Conservation (phyloP, 345 rosid genomes). For the Populus tremula region DNA sequence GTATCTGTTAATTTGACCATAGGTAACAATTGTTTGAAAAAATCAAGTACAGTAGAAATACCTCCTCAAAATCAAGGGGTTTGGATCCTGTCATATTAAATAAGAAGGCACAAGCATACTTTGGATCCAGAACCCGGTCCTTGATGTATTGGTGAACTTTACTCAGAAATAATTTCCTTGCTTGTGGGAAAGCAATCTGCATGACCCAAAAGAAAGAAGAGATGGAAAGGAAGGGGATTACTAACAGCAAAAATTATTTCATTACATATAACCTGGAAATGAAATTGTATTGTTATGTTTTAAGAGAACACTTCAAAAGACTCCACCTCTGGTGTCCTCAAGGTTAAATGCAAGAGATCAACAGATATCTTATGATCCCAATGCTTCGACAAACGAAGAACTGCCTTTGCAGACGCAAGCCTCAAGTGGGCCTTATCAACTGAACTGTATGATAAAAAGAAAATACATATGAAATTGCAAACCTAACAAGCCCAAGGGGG, state of each 20-base stretch:
- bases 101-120: constrained; percentile 81
- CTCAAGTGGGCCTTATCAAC: constrained; percentile 86
- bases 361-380: constrained; percentile 91
- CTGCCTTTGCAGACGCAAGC: constrained; percentile 93
- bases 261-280: neutral
- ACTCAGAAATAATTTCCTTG: constrained; percentile 63
- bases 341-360: constrained; percentile 70
- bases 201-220: constrained; percentile 22
- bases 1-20: neutral
- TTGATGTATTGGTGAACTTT: constrained; percentile 90
- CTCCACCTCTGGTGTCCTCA: constrained; percentile 69
- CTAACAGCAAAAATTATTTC: constrained; percentile 13
- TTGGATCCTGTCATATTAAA: constrained; percentile 47
- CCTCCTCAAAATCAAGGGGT: constrained; percentile 68
- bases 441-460: constrained; percentile 48
- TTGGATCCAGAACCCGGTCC: constrained; percentile 81
- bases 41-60: constrained; percentile 34
- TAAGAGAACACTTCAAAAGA: constrained; percentile 10
- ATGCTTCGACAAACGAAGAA: constrained; percentile 78
- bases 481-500: constrained; percentile 2
- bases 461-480: constrained; percentile 16
- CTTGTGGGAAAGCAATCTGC: constrained; percentile 77
- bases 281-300: neutral
- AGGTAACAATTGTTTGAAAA: constrained; percentile 11
- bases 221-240: constrained; percentile 3